A percentile compares a stretch with the other conserved stretches of the same genome.
Evolutionary conservation across 352 stramenopile species (phyloP).

Genomic region (Globisporangium parvum): DNA sequence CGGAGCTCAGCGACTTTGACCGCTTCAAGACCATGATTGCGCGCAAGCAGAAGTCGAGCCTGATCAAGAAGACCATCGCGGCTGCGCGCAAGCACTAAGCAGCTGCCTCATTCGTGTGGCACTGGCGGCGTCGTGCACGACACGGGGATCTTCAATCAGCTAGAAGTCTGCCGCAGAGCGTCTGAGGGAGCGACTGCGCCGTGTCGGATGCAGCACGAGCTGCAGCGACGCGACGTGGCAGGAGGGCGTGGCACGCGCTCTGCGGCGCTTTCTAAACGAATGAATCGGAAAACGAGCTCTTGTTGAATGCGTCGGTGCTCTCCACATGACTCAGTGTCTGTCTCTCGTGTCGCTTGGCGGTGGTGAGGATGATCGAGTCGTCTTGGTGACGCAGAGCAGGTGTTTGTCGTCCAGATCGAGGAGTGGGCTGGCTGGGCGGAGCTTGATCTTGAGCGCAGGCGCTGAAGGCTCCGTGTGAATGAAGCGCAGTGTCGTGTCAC

Average conservation of each 20-base stretch:
- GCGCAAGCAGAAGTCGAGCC: slow-evolving; percentile 96
- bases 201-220: background rate
- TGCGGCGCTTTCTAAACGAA: slow-evolving; percentile 12
- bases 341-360: background rate
- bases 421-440: no score
- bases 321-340: background rate
- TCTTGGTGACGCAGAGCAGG: no score
- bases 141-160: slow-evolving; percentile 13
- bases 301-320: background rate
- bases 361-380: background rate
- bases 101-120: background rate
- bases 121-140: background rate
- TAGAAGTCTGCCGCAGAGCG: slow-evolving; percentile 5
- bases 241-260: background rate
- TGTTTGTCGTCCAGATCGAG: no score
- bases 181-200: no score
- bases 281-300: slow-evolving; percentile 22
- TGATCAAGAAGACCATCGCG: slow-evolving; percentile 90
- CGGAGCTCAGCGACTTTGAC: slow-evolving; percentile 96
- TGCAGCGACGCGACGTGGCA: background rate
- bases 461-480: background rate
- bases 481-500: background rate
- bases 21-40: slow-evolving; percentile 99
- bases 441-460: no score
- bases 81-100: slow-evolving; percentile 74